Evolutionary conservation across 1,139 yeast genomes (phyloP).

Genomic region (Citeromyces hawaiiensis): DNA sequence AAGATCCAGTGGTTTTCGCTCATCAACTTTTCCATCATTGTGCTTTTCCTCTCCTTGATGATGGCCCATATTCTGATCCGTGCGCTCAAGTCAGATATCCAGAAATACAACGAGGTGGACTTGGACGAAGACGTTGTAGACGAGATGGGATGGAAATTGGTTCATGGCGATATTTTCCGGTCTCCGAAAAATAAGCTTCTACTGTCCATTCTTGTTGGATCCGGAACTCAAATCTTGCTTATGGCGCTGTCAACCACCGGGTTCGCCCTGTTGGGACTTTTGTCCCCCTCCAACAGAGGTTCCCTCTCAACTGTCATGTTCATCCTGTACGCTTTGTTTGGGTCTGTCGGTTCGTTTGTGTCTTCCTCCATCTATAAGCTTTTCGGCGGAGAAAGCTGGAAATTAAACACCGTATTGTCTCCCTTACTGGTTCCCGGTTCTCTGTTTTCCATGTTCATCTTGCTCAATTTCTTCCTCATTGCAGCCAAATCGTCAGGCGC

Average conservation of each 20-base stretch:
- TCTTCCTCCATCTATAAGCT: slow-evolving; percentile 78
- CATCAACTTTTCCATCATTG: slow-evolving; percentile 72
- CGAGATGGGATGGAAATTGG: slow-evolving; percentile 95
- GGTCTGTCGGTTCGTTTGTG: slow-evolving; percentile 74
- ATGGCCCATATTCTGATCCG: slow-evolving; percentile 71
- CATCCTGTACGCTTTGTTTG: slow-evolving; percentile 65
- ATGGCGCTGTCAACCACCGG: slow-evolving; percentile 66
- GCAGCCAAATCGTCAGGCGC: slow-evolving; percentile 84
- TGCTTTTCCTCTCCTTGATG: slow-evolving; percentile 60
- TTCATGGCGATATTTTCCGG: slow-evolving; percentile 92
- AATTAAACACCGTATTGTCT: slow-evolving; percentile 67
- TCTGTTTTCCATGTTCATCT: slow-evolving; percentile 47
- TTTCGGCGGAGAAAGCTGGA: slow-evolving; percentile 91
- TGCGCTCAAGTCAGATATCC: slow-evolving; percentile 75
- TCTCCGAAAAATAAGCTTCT: slow-evolving; percentile 62
- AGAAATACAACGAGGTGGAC: slow-evolving; percentile 79
- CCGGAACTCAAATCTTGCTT: slow-evolving; percentile 74
- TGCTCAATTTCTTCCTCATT: slow-evolving; percentile 73
- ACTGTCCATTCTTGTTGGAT: slow-evolving; percentile 72
- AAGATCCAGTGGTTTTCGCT: slow-evolving; percentile 93
- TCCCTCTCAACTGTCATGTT: slow-evolving; percentile 85
- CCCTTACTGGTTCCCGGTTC: slow-evolving; percentile 78
- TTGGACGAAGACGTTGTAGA: slow-evolving; percentile 76
- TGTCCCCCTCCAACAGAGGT: slow-evolving; percentile 93
- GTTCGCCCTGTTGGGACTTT: slow-evolving; percentile 78